A percentile compares a stretch with the other conserved stretches of the same genome.
Evolutionary conservation across 1,284 basidiomycete species (phyloP).

Genomic region (Leccinum angustisporum): DNA sequence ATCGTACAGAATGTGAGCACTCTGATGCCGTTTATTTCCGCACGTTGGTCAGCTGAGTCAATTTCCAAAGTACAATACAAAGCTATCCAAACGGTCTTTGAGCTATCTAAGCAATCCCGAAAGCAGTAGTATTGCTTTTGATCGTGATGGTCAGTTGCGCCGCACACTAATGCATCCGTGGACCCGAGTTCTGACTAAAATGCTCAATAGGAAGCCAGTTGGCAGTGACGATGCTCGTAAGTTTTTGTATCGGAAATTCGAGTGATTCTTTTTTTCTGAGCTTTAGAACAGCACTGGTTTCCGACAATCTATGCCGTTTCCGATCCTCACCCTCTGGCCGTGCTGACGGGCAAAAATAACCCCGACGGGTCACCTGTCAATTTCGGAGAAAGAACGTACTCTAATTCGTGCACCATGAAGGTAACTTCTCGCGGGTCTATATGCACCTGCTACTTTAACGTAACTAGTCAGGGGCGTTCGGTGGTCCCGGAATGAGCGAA

Average conservation of each 20-base stretch:
- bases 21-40: constrained; percentile 3
- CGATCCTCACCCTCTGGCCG: constrained; percentile 66
- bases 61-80: constrained; percentile 59
- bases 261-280: constrained; percentile 3
- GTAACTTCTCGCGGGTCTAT: constrained; percentile 32
- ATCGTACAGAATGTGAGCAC: constrained; percentile 50
- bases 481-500: constrained; percentile 50
- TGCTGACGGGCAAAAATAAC: constrained; percentile 55
- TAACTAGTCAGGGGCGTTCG: constrained; percentile 71
- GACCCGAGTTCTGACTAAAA: not conserved
- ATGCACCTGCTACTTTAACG: constrained; percentile 7
- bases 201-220: constrained; percentile 51
- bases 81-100: constrained; percentile 46
- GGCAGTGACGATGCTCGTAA: constrained; percentile 63
- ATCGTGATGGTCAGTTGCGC: constrained; percentile 52
- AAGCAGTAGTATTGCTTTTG: constrained; percentile 63
- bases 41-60: constrained; percentile 12
- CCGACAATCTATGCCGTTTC: constrained; percentile 69
- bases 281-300: constrained; percentile 50
- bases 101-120: constrained; percentile 55
- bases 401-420: constrained; percentile 78
- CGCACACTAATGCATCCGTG: constrained; percentile 10
- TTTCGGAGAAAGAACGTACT: constrained; percentile 52
- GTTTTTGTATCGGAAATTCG: constrained; percentile 19
- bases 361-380: constrained; percentile 52